phyloP scores from a whole-genome alignment of 148 eudicot genomes.

The Euryodendron excelsum region DNA sequence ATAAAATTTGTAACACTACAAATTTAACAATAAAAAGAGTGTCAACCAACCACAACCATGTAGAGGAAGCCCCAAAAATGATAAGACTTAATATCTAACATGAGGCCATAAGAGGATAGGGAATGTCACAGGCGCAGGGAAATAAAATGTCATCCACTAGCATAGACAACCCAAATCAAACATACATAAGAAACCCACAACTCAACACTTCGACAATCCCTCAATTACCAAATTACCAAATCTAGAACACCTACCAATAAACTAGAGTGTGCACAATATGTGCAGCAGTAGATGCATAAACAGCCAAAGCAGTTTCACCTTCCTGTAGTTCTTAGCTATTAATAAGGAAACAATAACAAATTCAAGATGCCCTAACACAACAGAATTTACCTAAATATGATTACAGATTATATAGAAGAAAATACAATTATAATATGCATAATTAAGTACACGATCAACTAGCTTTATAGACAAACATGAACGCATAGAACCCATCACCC shows the following conservation, averaged over 20 bases:
- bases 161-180: not conserved
- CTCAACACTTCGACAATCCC: not conserved
- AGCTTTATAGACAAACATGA: no score
- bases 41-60: not conserved
- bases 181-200: not conserved
- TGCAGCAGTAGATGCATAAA: not conserved
- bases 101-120: not conserved
- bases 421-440: no score
- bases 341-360: not conserved
- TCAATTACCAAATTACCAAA: not conserved
- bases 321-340: not conserved
- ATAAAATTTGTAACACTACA: not conserved
- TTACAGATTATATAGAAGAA: not conserved
- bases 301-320: not conserved
- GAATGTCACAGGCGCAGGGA: not conserved
- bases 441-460: not conserved
- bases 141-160: no score
- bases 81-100: not conserved
- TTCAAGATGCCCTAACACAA: not conserved
- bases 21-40: no score
- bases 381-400: not conserved
- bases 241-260: not conserved
- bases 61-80: not conserved
- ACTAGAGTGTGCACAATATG: not conserved
- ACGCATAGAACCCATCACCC: not conserved